Percentiles rank a stretch among this genome's conserved stretches.
Evolutionary conservation across 371 early-diverging fungal species (phyloP).

Genomic region (Amoeboradix gromovi): DNA sequence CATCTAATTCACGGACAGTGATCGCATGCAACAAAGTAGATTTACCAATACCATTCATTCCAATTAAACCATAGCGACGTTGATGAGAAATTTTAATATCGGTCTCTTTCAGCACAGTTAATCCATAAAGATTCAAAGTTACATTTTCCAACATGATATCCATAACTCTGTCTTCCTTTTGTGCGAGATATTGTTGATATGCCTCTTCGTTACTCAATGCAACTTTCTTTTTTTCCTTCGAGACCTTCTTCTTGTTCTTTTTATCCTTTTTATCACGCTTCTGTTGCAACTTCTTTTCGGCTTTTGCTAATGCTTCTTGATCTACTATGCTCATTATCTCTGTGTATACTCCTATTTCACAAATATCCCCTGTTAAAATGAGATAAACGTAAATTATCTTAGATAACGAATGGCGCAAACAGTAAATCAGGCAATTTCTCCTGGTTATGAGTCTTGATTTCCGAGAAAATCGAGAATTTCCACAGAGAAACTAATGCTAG

Average conservation of each 20-base stretch:
- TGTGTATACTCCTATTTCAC: too few species aligned
- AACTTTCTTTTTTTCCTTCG: neutral
- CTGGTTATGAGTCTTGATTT: too few species aligned
- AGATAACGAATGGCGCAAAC: too few species aligned
- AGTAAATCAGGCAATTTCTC: too few species aligned
- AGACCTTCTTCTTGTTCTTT: neutral
- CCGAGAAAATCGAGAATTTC: too few species aligned
- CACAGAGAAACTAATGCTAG: too few species aligned
- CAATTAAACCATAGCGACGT: constrained; percentile 87
- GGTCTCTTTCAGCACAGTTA: constrained; percentile 40
- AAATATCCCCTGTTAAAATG: too few species aligned
- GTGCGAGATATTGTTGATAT: neutral
- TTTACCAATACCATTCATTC: constrained; percentile 92
- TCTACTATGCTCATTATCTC: neutral
- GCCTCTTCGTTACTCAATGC: neutral
- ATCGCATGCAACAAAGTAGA: constrained; percentile 47
- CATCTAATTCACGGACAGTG: constrained; percentile 34
- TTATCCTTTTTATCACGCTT: neutral
- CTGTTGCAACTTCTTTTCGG: neutral
- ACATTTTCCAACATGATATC: neutral
- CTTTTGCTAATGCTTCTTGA: neutral
- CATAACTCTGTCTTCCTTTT: neutral
- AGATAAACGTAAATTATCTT: too few species aligned
- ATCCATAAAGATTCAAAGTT: neutral
- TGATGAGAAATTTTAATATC: constrained; percentile 52